Percentiles rank a stretch among this genome's conserved stretches.
phyloP scores from a whole-genome alignment of 148 eudicot genomes.

The Talinum fruticosum region DNA sequence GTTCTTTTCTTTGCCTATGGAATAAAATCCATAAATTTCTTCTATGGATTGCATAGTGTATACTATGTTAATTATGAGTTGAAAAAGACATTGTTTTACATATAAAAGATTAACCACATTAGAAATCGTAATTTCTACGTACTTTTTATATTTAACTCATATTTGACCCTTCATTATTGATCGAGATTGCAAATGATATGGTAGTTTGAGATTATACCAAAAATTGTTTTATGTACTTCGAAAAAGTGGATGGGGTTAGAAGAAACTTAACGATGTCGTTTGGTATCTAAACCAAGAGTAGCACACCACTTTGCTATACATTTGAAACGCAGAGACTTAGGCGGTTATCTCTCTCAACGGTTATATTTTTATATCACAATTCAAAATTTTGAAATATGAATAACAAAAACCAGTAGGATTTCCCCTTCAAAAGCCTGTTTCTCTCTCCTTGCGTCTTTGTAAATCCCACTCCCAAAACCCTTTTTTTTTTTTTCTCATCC shows the following conservation, averaged over 20 bases:
- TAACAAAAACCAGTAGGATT: not conserved
- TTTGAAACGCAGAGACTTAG: not conserved
- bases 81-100: not conserved
- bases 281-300: not conserved
- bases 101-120: not conserved
- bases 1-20: not conserved
- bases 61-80: not conserved
- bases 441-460: not conserved
- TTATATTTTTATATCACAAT: not conserved
- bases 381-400: constrained; percentile 22
- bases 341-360: constrained; percentile 28
- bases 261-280: not conserved
- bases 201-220: too few species aligned
- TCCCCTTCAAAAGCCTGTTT: not conserved
- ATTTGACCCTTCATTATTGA: too few species aligned
- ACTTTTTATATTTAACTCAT: too few species aligned
- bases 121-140: too few species aligned
- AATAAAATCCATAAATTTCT: not conserved
- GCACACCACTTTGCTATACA: not conserved
- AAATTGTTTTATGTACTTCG: too few species aligned
- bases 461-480: not conserved
- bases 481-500: not conserved
- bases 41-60: not conserved
- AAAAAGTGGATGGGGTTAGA: too few species aligned
- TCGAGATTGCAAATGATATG: not conserved